A percentile compares a stretch with the other conserved stretches of the same genome.
These are phyloP conservation scores for Polytrichum formosum DNA, from an alignment of 225 moss, liverwort and hornwort species.

Conservation along the genomic window DNA sequence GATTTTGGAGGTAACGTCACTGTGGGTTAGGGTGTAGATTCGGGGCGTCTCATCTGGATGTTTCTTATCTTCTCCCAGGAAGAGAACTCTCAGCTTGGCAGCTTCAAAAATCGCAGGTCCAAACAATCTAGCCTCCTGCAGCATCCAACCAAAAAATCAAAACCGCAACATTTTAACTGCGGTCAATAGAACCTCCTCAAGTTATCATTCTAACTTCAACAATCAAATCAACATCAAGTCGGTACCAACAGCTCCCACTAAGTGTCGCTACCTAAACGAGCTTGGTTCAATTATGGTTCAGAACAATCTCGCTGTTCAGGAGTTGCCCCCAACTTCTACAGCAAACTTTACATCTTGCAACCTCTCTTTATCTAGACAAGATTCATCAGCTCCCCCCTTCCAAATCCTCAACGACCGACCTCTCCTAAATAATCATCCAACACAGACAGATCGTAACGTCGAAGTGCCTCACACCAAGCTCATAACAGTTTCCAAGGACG, in stretches of 20 bases:
- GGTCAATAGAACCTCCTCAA: neutral
- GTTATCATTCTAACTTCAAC: neutral
- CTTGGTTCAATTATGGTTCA: neutral
- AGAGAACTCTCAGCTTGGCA: slow-evolving; percentile 81
- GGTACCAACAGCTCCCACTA: neutral
- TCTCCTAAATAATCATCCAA: too few relatives aligned
- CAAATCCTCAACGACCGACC: too few relatives aligned
- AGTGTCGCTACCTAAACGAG: neutral
- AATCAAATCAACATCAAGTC: neutral
- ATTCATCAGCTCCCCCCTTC: too few relatives aligned
- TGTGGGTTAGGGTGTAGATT: slow-evolving; percentile 90
- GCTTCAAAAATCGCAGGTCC: slow-evolving; percentile 95
- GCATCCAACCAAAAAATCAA: neutral
- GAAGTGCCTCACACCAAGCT: too few relatives aligned
- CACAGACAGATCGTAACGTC: too few relatives aligned
- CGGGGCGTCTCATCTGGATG: slow-evolving; percentile 68
- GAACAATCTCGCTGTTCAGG: neutral
- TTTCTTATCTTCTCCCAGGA: slow-evolving; percentile 54
- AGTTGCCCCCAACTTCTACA: too few relatives aligned
- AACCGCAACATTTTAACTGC: neutral
- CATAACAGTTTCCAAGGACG: too few relatives aligned
- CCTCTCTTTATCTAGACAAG: too few relatives aligned
- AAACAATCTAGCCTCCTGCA: slow-evolving; percentile 76
- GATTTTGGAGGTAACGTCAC: slow-evolving; percentile 84
- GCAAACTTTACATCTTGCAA: too few relatives aligned